Evolutionary conservation across 352 stramenopile species (phyloP).

Genomic region (Pythium dissotocum): DNA sequence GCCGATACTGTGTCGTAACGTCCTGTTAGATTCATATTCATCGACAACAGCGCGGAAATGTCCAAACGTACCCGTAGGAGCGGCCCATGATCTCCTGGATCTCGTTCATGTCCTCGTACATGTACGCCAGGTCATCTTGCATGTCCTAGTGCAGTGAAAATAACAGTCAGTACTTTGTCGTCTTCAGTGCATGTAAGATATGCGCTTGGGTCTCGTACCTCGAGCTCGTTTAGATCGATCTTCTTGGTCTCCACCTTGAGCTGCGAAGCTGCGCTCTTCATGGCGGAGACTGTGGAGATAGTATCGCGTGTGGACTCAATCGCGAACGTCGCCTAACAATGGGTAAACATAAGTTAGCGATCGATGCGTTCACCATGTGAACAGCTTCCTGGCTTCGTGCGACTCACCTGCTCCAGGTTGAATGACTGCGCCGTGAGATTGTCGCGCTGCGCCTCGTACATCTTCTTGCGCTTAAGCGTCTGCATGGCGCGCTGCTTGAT

Average conservation of each 20-base stretch:
- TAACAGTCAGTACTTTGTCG: neutral
- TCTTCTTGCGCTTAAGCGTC: constrained; percentile 89
- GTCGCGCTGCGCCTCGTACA: constrained; percentile 84
- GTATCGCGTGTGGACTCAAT: constrained; percentile 94
- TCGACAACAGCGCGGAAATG: neutral
- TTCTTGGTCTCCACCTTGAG: constrained; percentile 96
- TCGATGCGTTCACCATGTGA: neutral
- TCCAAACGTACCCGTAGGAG: constrained; percentile 86
- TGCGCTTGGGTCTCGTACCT: constrained; percentile 47
- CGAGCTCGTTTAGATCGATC: constrained; percentile 95
- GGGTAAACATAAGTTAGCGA: neutral
- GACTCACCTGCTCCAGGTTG: constrained; percentile 80
- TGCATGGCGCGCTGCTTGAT: constrained; percentile 87
- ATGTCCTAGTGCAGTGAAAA: constrained; percentile 66
- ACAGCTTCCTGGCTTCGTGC: neutral
- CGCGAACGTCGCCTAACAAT: constrained; percentile 68
- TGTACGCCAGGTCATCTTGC: constrained; percentile 96
- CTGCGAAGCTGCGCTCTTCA: constrained; percentile 92
- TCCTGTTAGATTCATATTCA: neutral
- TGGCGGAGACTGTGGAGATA: constrained; percentile 91
- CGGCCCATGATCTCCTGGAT: constrained; percentile 96
- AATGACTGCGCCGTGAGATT: constrained; percentile 82
- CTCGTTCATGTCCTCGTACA: constrained; percentile 98
- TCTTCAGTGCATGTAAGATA: neutral
- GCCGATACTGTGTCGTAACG: constrained; percentile 62